phyloP scores from a whole-genome alignment of 2,329 filamentous ascomycete species.

The Phyllosticta citribraziliensis region DNA sequence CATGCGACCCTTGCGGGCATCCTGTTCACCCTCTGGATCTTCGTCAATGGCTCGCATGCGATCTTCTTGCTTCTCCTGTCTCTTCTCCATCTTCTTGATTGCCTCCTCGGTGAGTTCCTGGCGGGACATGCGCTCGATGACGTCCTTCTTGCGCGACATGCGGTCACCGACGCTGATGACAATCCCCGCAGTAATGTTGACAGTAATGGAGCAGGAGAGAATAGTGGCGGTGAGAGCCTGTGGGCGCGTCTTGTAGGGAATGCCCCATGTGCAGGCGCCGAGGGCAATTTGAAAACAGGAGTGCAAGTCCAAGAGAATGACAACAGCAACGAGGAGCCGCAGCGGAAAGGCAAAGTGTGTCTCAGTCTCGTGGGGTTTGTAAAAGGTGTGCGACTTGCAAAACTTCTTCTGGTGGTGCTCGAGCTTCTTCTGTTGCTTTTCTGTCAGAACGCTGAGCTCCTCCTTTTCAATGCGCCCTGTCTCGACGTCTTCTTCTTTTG shows the following conservation, averaged over 20 bases:
- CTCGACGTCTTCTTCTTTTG: slow-evolving; percentile 2
- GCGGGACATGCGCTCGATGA: slow-evolving; percentile 60
- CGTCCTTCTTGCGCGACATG: slow-evolving; percentile 69
- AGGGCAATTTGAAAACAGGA: slow-evolving; percentile 67
- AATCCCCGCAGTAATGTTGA: slow-evolving; percentile 63
- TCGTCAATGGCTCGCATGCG: slow-evolving; percentile 1
- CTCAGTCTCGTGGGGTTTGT: slow-evolving; percentile 70
- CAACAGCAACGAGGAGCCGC: slow-evolving; percentile 58
- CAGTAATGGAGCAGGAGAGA: slow-evolving; percentile 62
- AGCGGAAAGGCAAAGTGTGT: slow-evolving; percentile 70
- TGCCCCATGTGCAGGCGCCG: slow-evolving; percentile 64
- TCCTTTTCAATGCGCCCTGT: slow-evolving; percentile 6
- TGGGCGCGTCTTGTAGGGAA: slow-evolving; percentile 55
- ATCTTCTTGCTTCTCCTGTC: slow-evolving; percentile 7
- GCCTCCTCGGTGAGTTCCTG: slow-evolving; percentile 60
- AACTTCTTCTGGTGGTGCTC: slow-evolving; percentile 67
- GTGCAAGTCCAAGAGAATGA: slow-evolving; percentile 64
- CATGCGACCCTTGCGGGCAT: neutral
- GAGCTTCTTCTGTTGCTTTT: slow-evolving; percentile 53
- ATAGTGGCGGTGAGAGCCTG: slow-evolving; percentile 68
- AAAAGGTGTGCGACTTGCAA: slow-evolving; percentile 70
- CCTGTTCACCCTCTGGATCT: neutral
- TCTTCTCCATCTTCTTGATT: slow-evolving; percentile 24
- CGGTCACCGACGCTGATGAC: slow-evolving; percentile 64
- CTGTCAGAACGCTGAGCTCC: slow-evolving; percentile 41